Conservation (phyloP, 2,329 filamentous ascomycete genomes). For the Trichoderma oligosporum region DNA sequence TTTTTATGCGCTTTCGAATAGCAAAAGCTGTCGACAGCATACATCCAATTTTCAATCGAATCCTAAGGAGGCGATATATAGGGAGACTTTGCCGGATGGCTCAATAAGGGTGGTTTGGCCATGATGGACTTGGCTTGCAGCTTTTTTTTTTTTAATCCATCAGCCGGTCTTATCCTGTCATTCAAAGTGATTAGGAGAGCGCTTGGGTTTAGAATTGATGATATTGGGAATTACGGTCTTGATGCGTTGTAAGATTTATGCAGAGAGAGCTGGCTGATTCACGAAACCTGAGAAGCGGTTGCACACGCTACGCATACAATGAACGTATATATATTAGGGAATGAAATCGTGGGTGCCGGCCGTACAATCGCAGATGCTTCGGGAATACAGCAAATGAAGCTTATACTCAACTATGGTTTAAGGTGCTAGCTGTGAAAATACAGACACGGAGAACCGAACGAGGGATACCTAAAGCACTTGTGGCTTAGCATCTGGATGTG, state of each 20-base stretch:
- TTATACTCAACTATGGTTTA: not conserved
- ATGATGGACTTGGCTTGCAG: not conserved
- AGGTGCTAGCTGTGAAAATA: not conserved
- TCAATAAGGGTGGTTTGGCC: not conserved
- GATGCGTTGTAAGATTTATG: conserved; percentile 6
- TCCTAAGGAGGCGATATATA: not conserved
- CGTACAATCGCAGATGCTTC: too few relatives aligned
- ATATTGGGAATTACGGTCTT: not conserved
- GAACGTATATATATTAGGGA: not conserved
- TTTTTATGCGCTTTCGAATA: not conserved
- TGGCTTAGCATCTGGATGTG: not conserved
- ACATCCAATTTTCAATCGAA: not conserved
- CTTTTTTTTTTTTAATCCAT: not conserved
- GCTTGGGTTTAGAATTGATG: not conserved
- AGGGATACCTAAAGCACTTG: not conserved
- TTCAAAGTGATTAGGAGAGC: not conserved
- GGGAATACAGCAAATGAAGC: too few relatives aligned
- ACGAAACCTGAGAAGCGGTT: not conserved
- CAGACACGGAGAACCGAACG: not conserved
- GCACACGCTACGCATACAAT: not conserved
- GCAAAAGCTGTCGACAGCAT: not conserved
- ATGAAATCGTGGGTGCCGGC: not conserved
- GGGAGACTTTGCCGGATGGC: not conserved
- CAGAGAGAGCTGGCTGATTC: not conserved
- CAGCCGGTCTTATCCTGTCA: not conserved